A percentile compares a stretch with the other conserved stretches of the same genome.
These are phyloP conservation scores for Malus orientalis DNA, from an alignment of 306 rosid species.

Conservation along the genomic window DNA sequence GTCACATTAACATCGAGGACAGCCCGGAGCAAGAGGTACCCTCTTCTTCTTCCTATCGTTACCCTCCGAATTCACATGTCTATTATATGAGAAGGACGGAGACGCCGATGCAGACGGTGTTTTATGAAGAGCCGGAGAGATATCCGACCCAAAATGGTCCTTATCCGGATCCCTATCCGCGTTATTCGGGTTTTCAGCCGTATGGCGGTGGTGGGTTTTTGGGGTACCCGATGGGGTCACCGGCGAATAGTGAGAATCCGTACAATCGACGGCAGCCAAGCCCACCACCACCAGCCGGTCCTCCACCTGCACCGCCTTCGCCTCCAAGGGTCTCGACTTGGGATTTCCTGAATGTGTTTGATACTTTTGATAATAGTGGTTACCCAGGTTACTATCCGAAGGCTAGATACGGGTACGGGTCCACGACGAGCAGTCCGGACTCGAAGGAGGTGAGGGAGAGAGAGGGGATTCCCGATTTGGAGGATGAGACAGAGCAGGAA, in stretches of 20 bases:
- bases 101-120: slow-evolving; percentile 39
- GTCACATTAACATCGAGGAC: slow-evolving; percentile 51
- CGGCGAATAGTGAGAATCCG: slow-evolving; percentile 17
- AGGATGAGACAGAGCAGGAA: slow-evolving; percentile 84
- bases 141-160: slow-evolving; percentile 33
- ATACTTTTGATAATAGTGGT: slow-evolving; percentile 38
- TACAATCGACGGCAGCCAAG: slow-evolving; percentile 21
- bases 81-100: slow-evolving; percentile 64
- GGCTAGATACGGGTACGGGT: slow-evolving; percentile 42
- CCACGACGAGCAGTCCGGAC: slow-evolving; percentile 75
- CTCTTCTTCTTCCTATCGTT: slow-evolving; percentile 6
- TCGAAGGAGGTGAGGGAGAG: slow-evolving; percentile 90
- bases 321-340: slow-evolving; percentile 72
- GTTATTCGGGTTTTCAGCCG: slow-evolving; percentile 23
- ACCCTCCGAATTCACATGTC: slow-evolving; percentile 28
- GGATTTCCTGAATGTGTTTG: slow-evolving; percentile 82
- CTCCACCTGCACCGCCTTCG: slow-evolving; percentile 80
- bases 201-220: slow-evolving; percentile 46
- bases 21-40: slow-evolving; percentile 31
- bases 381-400: slow-evolving; percentile 34
- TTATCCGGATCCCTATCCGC: slow-evolving; percentile 34
- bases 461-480: slow-evolving; percentile 96
- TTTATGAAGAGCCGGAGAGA: slow-evolving; percentile 46
- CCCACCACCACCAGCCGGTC: slow-evolving; percentile 25
- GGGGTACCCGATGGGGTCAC: slow-evolving; percentile 47